Conservation (phyloP, 1,284 basidiomycete species). For the Microbotryum silenes-acaulis region DNA sequence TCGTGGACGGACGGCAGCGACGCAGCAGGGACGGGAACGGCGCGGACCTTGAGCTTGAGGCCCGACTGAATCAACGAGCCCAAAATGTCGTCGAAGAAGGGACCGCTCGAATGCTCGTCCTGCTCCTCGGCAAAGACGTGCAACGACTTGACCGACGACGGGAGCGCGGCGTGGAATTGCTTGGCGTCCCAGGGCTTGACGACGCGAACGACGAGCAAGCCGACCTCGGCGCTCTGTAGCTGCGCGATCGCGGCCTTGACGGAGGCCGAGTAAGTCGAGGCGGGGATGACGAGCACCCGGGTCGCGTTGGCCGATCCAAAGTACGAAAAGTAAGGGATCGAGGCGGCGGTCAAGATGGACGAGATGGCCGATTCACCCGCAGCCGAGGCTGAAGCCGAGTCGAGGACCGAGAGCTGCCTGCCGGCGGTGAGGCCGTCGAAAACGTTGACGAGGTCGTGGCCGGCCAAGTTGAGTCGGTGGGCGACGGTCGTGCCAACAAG, state of each 20-base stretch:
- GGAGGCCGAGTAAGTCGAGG: constrained; percentile 29
- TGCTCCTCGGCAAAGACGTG: constrained; percentile 57
- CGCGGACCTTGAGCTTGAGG: constrained; percentile 48
- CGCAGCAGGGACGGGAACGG: constrained; percentile 54
- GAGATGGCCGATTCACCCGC: constrained; percentile 8
- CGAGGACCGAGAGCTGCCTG: constrained; percentile 48
- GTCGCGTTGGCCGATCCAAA: constrained; percentile 35
- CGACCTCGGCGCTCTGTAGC: constrained; percentile 41
- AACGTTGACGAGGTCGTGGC: constrained; percentile 63
- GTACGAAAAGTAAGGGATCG: constrained; percentile 28
- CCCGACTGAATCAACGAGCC: constrained; percentile 50
- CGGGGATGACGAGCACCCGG: constrained; percentile 33
- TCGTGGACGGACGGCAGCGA: constrained; percentile 52
- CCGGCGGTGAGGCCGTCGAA: constrained; percentile 66
- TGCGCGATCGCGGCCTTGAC: constrained; percentile 31
- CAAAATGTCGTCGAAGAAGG: constrained; percentile 65
- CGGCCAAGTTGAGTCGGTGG: constrained; percentile 46
- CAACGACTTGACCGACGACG: constrained; percentile 51
- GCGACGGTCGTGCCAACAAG: constrained; percentile 60
- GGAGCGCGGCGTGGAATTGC: constrained; percentile 53
- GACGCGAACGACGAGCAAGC: constrained; percentile 57
- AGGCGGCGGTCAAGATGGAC: constrained; percentile 12
- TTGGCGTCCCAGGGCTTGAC: constrained; percentile 66
- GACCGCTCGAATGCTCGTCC: constrained; percentile 54
- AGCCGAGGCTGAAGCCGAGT: constrained; percentile 1